Percentiles rank a stretch among this genome's conserved stretches.
These are phyloP conservation scores for Wickerhamiella sergipiensis DNA, from an alignment of 805 yeast genomes.

Conservation along the genomic window DNA sequence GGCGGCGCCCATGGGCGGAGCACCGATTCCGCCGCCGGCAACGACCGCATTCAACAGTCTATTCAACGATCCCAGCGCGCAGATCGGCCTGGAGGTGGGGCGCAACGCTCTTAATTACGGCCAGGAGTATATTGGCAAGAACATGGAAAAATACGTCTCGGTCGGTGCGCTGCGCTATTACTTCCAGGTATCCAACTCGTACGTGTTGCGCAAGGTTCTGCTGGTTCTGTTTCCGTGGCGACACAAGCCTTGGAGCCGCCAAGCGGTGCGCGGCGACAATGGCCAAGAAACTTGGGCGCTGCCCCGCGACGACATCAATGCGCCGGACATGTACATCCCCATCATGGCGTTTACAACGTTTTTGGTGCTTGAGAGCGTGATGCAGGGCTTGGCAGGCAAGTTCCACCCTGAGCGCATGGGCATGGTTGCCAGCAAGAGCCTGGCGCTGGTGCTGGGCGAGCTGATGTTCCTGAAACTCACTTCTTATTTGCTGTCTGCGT, in stretches of 20 bases:
- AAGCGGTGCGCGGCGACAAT: slow-evolving; percentile 23
- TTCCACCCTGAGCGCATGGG: slow-evolving; percentile 92
- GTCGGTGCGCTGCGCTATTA: slow-evolving; percentile 59
- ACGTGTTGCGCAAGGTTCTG: slow-evolving; percentile 60
- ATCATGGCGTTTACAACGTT: slow-evolving; percentile 85
- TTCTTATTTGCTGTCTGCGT: slow-evolving; percentile 62
- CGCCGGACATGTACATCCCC: slow-evolving; percentile 95
- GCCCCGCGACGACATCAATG: slow-evolving; percentile 78
- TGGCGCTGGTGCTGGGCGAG: slow-evolving; percentile 72
- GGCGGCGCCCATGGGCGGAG: slow-evolving; percentile 1
- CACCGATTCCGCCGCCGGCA: slow-evolving; percentile 14
- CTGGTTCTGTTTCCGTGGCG: slow-evolving; percentile 76
- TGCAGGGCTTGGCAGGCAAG: slow-evolving; percentile 74
- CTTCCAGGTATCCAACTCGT: slow-evolving; percentile 82
- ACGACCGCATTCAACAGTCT: slow-evolving; percentile 25
- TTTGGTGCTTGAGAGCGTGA: slow-evolving; percentile 66
- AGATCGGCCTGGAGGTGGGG: slow-evolving; percentile 80
- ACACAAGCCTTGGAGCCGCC: slow-evolving; percentile 71
- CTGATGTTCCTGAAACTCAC: slow-evolving; percentile 65
- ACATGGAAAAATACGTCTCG: slow-evolving; percentile 38
- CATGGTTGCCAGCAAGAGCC: slow-evolving; percentile 68
- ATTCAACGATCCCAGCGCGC: slow-evolving; percentile 65
- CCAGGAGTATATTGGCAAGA: slow-evolving; percentile 64
- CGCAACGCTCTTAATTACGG: slow-evolving; percentile 73
- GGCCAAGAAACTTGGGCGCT: slow-evolving; percentile 40